Conservation (phyloP, 352 stramenopile species). For the Pythium apleroticum region DNA sequence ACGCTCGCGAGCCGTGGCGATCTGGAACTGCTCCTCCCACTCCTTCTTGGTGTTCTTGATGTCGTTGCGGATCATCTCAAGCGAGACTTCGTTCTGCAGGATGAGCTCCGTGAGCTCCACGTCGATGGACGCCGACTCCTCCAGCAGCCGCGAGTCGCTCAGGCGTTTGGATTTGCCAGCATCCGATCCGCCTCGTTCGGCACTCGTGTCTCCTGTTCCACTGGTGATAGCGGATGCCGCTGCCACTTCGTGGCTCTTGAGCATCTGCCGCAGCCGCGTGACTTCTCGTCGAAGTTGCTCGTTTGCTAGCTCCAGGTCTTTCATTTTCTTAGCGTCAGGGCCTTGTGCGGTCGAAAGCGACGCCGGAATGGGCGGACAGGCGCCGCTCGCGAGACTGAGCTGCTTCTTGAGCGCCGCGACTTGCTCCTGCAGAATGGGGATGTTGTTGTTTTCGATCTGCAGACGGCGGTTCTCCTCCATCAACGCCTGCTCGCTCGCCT, state of each 20-base stretch:
- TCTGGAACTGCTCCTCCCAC: constrained; percentile 63
- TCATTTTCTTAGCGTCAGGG: constrained; percentile 33
- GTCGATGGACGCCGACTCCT: constrained; percentile 72
- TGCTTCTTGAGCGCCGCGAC: constrained; percentile 66
- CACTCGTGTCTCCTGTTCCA: not conserved
- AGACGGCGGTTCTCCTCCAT: constrained; percentile 64
- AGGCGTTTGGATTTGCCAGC: constrained; percentile 11
- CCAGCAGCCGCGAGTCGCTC: constrained; percentile 45
- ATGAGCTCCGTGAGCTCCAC: constrained; percentile 83
- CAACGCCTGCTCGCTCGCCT: constrained; percentile 49
- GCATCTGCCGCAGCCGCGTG: constrained; percentile 38
- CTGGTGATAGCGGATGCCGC: not conserved
- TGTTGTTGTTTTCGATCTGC: constrained; percentile 86
- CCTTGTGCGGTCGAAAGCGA: not conserved
- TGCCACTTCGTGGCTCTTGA: constrained; percentile 27
- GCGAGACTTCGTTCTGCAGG: constrained; percentile 81
- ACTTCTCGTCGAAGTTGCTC: constrained; percentile 41
- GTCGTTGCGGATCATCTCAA: constrained; percentile 82
- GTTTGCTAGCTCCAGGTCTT: constrained; percentile 41
- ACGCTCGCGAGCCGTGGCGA: constrained; percentile 43
- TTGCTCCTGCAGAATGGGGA: constrained; percentile 75
- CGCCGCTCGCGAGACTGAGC: constrained; percentile 2
- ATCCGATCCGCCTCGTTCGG: not conserved
- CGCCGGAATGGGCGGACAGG: constrained; percentile 17
- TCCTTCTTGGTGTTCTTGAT: constrained; percentile 83